These are phyloP conservation scores for Mycena venus DNA, from an alignment of 768 basidiomycete genomes.

Conservation along the genomic window DNA sequence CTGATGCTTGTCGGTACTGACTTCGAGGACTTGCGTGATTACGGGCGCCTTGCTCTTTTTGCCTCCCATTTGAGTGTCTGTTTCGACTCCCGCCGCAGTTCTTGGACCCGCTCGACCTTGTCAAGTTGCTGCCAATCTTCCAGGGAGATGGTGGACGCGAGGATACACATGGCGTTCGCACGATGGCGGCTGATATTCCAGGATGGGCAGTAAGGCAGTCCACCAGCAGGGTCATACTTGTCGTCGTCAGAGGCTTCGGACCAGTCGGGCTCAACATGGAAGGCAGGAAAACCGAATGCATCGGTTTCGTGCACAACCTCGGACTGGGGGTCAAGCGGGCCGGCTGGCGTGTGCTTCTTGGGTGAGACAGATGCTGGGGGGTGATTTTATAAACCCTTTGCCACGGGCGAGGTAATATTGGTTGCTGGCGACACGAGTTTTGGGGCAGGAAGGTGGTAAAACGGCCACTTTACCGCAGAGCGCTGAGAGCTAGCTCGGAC, in stretches of 20 bases:
- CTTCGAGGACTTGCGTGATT: background rate
- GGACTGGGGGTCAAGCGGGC: background rate
- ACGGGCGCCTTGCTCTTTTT: background rate
- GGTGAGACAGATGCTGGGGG: too few species aligned
- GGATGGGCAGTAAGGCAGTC: background rate
- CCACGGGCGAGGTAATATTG: too few species aligned
- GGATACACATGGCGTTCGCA: background rate
- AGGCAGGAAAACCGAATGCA: background rate
- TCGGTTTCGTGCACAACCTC: background rate
- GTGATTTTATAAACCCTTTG: too few species aligned
- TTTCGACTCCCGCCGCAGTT: too few species aligned
- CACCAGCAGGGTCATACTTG: background rate
- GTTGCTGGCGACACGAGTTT: too few species aligned
- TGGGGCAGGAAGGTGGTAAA: too few species aligned
- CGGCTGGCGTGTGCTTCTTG: background rate
- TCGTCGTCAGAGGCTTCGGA: background rate
- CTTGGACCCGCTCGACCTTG: too few species aligned
- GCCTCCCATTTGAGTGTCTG: too few species aligned
- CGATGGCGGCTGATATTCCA: background rate
- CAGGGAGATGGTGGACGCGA: too few species aligned
- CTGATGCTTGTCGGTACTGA: background rate
- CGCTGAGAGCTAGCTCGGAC: too few species aligned
- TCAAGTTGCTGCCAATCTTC: too few species aligned
- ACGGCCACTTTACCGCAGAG: too few species aligned
- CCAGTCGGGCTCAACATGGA: background rate